Percentiles rank a stretch among this genome's conserved stretches.
Evolutionary conservation across 495 filamentous ascomycete species (phyloP).

Genomic region (Talaromyces nanjingensis): DNA sequence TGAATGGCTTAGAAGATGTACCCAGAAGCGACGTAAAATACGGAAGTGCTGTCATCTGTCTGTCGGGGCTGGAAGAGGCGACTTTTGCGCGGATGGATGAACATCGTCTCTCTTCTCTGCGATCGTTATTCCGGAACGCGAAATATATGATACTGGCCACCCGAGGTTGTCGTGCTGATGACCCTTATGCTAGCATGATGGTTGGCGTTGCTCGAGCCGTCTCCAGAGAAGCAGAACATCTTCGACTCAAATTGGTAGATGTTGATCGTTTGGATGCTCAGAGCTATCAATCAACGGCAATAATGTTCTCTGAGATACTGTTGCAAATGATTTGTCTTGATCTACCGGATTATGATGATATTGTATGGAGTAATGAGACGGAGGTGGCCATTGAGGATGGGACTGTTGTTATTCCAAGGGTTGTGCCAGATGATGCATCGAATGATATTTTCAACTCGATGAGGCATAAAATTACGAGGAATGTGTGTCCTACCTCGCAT

Average conservation of each 20-base stretch:
- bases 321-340: slow-evolving; percentile 19
- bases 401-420: slow-evolving; percentile 18
- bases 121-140: slow-evolving; percentile 31
- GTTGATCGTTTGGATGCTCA: slow-evolving; percentile 13
- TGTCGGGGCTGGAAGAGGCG: slow-evolving; percentile 38
- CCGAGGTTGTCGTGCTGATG: slow-evolving; percentile 20
- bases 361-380: slow-evolving; percentile 25
- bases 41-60: slow-evolving; percentile 27
- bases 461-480: slow-evolving; percentile 14
- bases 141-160: slow-evolving; percentile 37
- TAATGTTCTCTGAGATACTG: slow-evolving; percentile 15
- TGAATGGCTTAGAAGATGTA: slow-evolving; percentile 1
- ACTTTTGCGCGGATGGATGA: slow-evolving; percentile 29
- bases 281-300: background rate
- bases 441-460: slow-evolving; percentile 25
- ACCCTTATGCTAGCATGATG: slow-evolving; percentile 32
- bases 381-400: slow-evolving; percentile 18
- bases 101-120: slow-evolving; percentile 18
- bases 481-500: slow-evolving; percentile 13
- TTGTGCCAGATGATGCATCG: slow-evolving; percentile 7
- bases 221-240: slow-evolving; percentile 17
- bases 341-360: slow-evolving; percentile 14
- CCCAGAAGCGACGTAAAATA: background rate
- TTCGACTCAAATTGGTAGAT: slow-evolving; percentile 24
- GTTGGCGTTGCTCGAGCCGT: slow-evolving; percentile 30